Evolutionary conservation across 306 rosid species (phyloP).

Genomic region (Cyamopsis tetragonoloba): DNA sequence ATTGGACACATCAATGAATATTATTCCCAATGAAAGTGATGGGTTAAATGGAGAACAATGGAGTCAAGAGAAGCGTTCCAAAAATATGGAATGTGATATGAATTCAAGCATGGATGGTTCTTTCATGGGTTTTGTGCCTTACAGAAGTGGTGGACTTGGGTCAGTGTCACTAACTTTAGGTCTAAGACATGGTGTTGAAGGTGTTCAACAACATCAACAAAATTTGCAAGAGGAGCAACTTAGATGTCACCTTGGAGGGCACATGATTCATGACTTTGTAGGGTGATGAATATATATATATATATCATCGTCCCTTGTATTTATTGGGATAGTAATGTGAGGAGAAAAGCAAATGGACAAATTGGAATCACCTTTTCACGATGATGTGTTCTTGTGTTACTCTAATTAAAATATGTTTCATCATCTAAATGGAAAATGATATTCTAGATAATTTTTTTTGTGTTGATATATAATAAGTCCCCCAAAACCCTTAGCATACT

Average conservation of each 20-base stretch:
- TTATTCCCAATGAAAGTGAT: conserved; percentile 17
- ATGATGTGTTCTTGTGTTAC: too few relatives aligned
- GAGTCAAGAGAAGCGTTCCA: conserved; percentile 61
- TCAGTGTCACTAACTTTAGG: conserved; percentile 77
- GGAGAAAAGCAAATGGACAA: background rate
- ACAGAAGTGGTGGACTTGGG: conserved; percentile 48
- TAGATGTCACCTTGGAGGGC: conserved; percentile 48
- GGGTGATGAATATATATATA: conserved; percentile 45
- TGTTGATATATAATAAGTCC: too few relatives aligned
- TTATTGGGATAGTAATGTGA: background rate
- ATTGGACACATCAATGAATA: conserved; percentile 5
- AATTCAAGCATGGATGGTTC: conserved; percentile 49
- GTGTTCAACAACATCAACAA: conserved; percentile 38
- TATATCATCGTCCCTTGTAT: background rate
- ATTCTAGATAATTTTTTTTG: too few relatives aligned
- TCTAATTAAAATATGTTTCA: too few relatives aligned
- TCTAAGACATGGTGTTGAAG: conserved; percentile 69
- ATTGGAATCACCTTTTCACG: too few relatives aligned
- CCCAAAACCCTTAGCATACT: too few relatives aligned
- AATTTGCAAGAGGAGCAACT: conserved; percentile 52
- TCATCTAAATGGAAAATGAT: too few relatives aligned
- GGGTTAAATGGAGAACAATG: conserved; percentile 28
- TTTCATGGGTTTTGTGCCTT: conserved; percentile 68
- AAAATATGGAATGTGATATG: conserved; percentile 48
- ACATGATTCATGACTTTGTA: conserved; percentile 61